A percentile compares a stretch with the other conserved stretches of the same genome.
Evolutionary conservation across 495 filamentous ascomycete species (phyloP).

Genomic region (Bacidia rubella): DNA sequence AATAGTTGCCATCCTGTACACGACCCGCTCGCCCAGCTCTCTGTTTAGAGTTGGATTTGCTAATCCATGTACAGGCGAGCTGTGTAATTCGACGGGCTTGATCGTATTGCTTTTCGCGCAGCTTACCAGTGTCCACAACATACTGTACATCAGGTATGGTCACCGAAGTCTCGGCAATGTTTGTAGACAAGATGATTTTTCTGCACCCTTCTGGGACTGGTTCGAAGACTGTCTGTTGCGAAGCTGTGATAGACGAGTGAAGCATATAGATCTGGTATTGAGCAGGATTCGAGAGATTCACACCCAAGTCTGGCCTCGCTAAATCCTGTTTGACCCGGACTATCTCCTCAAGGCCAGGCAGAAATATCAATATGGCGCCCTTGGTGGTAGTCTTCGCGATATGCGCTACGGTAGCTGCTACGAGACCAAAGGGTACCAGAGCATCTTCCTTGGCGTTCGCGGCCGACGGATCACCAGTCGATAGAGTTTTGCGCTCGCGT

Average conservation of each 20-base stretch:
- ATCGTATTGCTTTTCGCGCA: constrained; percentile 38
- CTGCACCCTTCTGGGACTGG: constrained; percentile 34
- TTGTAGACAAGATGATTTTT: constrained; percentile 44
- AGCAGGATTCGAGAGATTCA: constrained; percentile 31
- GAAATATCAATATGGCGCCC: constrained; percentile 44
- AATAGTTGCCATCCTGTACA: constrained; percentile 45
- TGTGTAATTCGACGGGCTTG: constrained; percentile 30
- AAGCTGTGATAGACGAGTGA: constrained; percentile 37
- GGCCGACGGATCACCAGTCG: constrained; percentile 18
- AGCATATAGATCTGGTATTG: constrained; percentile 36
- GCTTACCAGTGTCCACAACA: constrained; percentile 43
- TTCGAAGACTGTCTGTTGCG: constrained; percentile 33
- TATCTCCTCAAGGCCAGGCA: constrained; percentile 44
- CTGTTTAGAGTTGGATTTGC: constrained; percentile 41
- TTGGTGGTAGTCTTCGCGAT: constrained; percentile 33
- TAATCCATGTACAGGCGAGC: constrained; percentile 38
- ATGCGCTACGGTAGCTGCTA: constrained; percentile 36
- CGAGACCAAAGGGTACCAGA: constrained; percentile 33
- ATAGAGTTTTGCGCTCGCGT: constrained; percentile 21
- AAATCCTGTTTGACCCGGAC: constrained; percentile 26
- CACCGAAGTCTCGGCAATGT: constrained; percentile 48
- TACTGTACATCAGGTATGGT: constrained; percentile 46
- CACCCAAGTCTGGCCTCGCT: constrained; percentile 18
- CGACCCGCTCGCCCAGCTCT: constrained; percentile 46
- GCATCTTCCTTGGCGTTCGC: constrained; percentile 30